These are phyloP conservation scores for Aspergillus taichungensis DNA, from an alignment of 495 filamentous ascomycete genomes.

Conservation along the genomic window DNA sequence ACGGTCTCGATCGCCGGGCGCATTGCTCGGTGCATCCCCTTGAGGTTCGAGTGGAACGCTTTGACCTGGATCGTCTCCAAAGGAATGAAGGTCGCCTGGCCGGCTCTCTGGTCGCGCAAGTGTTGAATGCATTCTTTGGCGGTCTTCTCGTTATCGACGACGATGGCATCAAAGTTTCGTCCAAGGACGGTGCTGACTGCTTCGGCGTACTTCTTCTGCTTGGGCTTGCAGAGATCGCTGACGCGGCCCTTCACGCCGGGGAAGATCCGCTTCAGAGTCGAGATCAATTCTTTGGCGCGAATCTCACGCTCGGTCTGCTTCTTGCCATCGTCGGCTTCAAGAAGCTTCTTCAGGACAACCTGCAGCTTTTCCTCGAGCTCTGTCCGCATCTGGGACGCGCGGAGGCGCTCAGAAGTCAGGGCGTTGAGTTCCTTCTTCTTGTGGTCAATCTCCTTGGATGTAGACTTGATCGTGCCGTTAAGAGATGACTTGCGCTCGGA, in stretches of 20 bases:
- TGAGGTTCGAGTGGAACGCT: slow-evolving; percentile 77
- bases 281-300: slow-evolving; percentile 66
- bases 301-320: slow-evolving; percentile 77
- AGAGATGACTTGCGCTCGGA: slow-evolving; percentile 54
- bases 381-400: slow-evolving; percentile 66
- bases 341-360: slow-evolving; percentile 66
- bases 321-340: slow-evolving; percentile 72
- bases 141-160: slow-evolving; percentile 94
- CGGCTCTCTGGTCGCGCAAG: slow-evolving; percentile 76
- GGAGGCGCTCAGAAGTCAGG: slow-evolving; percentile 73
- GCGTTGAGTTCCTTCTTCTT: slow-evolving; percentile 90
- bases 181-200: slow-evolving; percentile 90
- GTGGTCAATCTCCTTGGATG: slow-evolving; percentile 65
- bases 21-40: slow-evolving; percentile 76
- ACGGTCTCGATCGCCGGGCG: slow-evolving; percentile 93
- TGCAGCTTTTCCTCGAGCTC: slow-evolving; percentile 88
- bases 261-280: slow-evolving; percentile 80
- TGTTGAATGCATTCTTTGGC: slow-evolving; percentile 92
- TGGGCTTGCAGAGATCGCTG: slow-evolving; percentile 87
- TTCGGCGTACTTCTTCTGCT: slow-evolving; percentile 90
- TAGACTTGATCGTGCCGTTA: slow-evolving; percentile 52
- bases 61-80: slow-evolving; percentile 95
- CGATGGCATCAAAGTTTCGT: slow-evolving; percentile 83
- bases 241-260: slow-evolving; percentile 85
- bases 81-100: slow-evolving; percentile 86